Evolutionary conservation across 257 asterid species (phyloP), one percentile per base, ranked within the genome.

Genomic region (Nicotiana tomentosiformis): DNA sequence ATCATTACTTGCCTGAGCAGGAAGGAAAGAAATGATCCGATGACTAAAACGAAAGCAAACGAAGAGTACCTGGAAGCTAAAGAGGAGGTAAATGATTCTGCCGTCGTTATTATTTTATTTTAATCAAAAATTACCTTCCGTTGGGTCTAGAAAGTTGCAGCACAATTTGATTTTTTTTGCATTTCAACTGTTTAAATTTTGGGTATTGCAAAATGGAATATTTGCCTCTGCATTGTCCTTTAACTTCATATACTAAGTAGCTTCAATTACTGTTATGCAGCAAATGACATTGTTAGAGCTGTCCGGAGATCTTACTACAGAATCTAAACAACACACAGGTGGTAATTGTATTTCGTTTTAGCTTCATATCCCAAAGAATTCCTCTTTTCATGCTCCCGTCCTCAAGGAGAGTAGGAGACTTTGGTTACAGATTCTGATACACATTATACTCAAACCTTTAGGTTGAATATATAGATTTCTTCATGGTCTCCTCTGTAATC

Each of bases 241-340:
- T 26, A 51, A 29, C 29, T 51, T 76, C 26, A 49, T 76, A 16
- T 4, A 51, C 46, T 76, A 76, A 76, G 65, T 51, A 51, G 46
- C 65, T 76, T 76, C 16, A 49, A 49, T 26, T 29, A 26, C 80
- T 29, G 80, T 76, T 51, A 76, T 76, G 80, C 64, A 76, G 80
- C 64, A 51, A 26, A 51, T 76, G 62, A 5, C 64, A 29, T 26
- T 76, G 80, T 51, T 76, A 29, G 46, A 76, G 80, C 9, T 76
- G 46, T 51, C 80, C 5, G 64, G 65, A 76, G 80, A 76, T 51
- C 80, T 51, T 51, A 29, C 80, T 16, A 15, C 46, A 51, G 64
- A 51, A 26, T 53, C 80, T 15, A 16, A 76, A 51, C 26, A 76
- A 51, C 43, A 23, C 61, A 49, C 39, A 46, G 79, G 64, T 76